Evolutionary conservation across 192 early-diverging fungal genomes (phyloP).

Genomic region (Backusella psychrophila): DNA sequence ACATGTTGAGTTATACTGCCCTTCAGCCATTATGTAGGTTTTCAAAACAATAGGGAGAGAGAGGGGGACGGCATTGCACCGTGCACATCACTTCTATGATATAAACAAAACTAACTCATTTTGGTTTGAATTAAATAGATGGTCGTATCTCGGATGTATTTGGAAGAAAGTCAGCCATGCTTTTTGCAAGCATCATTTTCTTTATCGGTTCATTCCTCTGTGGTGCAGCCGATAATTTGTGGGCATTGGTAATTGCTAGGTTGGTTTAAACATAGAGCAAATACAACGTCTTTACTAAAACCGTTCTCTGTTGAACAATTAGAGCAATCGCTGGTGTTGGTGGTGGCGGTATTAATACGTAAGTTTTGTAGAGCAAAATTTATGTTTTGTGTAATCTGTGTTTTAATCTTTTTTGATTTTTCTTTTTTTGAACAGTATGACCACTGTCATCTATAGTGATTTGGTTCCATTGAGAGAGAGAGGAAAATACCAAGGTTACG

Average conservation of each 20-base stretch:
- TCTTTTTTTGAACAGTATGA: slow-evolving; percentile 25
- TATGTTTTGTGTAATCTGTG: neutral
- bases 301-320: too few species aligned
- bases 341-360: slow-evolving; percentile 54
- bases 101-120: neutral
- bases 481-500: slow-evolving; percentile 47
- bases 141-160: slow-evolving; percentile 76
- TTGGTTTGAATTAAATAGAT: slow-evolving; percentile 20
- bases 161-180: slow-evolving; percentile 61
- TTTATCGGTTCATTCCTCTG: slow-evolving; percentile 67
- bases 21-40: slow-evolving; percentile 72
- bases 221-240: slow-evolving; percentile 49
- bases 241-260: slow-evolving; percentile 54
- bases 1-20: slow-evolving; percentile 72
- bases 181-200: slow-evolving; percentile 61
- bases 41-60: neutral
- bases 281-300: too few species aligned
- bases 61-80: neutral
- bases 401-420: slow-evolving; percentile 3
- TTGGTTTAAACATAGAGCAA: too few species aligned
- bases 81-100: too few species aligned
- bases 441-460: slow-evolving; percentile 74
- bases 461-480: slow-evolving; percentile 69
- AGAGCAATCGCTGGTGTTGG: slow-evolving; percentile 76
- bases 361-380: neutral